Evolutionary conservation across 2,329 filamentous ascomycete genomes (phyloP).

Genomic region (Alternaria gaisen): DNA sequence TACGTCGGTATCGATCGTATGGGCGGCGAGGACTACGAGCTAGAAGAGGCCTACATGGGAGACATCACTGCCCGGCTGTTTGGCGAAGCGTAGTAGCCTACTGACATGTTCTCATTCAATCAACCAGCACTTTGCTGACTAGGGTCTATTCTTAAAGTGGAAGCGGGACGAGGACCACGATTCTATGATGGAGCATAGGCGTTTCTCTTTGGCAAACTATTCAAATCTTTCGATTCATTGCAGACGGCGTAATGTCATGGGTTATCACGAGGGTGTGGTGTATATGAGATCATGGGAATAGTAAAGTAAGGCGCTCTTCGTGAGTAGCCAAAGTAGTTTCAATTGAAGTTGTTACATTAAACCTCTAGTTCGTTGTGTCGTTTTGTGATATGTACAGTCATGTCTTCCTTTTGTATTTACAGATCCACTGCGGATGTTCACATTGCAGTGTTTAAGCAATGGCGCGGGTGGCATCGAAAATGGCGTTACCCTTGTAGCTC

Average conservation of each 20-base stretch:
- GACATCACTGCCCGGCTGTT: slow-evolving; percentile 87
- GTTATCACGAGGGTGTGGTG: neutral
- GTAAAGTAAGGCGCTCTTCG: neutral
- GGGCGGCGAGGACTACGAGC: slow-evolving; percentile 79
- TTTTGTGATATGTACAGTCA: neutral
- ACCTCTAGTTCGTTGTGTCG: neutral
- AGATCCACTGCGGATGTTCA: rapidly evolving
- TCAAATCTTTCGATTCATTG: neutral
- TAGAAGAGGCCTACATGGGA: slow-evolving; percentile 91
- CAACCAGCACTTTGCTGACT: slow-evolving; percentile 1
- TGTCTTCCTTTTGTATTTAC: neutral
- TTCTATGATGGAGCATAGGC: neutral
- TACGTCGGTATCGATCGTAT: slow-evolving; percentile 83
- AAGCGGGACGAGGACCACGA: neutral
- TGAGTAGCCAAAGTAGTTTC: slow-evolving; percentile 1
- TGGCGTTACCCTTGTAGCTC: slow-evolving; percentile 1
- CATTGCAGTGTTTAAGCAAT: slow-evolving; percentile 6
- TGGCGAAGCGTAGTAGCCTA: slow-evolving; percentile 66
- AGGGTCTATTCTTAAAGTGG: neutral
- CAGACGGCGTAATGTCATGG: neutral
- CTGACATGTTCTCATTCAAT: neutral
- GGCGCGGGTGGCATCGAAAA: slow-evolving; percentile 19
- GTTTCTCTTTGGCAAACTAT: neutral
- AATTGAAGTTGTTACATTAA: neutral
- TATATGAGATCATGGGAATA: slow-evolving; percentile 8